Evolutionary conservation across 768 basidiomycete genomes (phyloP).

Genomic region (Macrolepiota dolichaula): DNA sequence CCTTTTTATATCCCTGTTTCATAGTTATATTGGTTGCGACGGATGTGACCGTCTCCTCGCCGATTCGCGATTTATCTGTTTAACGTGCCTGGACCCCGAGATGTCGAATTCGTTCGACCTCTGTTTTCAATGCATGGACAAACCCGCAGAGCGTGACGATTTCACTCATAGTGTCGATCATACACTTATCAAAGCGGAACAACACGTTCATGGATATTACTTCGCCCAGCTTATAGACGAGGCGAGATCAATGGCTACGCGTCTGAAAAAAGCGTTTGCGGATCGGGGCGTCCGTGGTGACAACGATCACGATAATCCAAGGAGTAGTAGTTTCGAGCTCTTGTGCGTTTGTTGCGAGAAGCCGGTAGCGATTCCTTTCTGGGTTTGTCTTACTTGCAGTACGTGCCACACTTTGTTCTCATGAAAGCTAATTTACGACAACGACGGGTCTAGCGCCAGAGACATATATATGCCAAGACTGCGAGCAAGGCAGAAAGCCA

Average conservation of each 20-base stretch:
- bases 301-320: not conserved
- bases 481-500: not conserved
- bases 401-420: not conserved
- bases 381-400: slow-evolving; percentile 11
- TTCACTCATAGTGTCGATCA: slow-evolving; percentile 5
- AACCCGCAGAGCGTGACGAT: not conserved
- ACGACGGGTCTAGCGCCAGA: not conserved
- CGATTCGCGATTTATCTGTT: slow-evolving; percentile 27
- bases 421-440: not conserved
- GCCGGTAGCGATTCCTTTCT: slow-evolving; percentile 1
- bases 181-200: slow-evolving; percentile 4
- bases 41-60: slow-evolving; percentile 28
- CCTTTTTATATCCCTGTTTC: not conserved
- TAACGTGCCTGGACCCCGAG: slow-evolving; percentile 31
- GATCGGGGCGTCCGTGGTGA: not conserved
- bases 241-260: not conserved
- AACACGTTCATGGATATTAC: not conserved
- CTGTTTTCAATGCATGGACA: slow-evolving; percentile 1
- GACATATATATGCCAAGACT: slow-evolving; percentile 3
- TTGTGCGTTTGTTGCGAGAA: slow-evolving; percentile 5
- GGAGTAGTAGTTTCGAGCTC: not conserved
- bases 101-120: slow-evolving; percentile 19
- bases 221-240: not conserved
- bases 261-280: not conserved
- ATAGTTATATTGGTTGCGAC: slow-evolving; percentile 29